These are phyloP conservation scores for Clarkia xantiana DNA, from an alignment of 345 rosid genomes.

Conservation along the genomic window DNA sequence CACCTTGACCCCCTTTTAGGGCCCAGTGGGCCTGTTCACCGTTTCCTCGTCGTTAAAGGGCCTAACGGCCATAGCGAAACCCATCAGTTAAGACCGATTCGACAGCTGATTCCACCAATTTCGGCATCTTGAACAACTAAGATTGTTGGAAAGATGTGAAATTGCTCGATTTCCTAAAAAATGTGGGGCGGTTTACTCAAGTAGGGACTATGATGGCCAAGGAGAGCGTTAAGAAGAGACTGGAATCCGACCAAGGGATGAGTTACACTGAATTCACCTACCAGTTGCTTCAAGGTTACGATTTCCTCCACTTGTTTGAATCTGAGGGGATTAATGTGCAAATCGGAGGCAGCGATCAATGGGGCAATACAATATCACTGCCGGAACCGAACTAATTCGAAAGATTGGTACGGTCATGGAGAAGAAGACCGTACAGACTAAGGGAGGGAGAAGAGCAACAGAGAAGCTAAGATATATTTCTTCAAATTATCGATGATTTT, in stretches of 20 bases:
- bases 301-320: conserved; percentile 52
- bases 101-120: too few species aligned
- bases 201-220: conserved; percentile 78
- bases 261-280: conserved; percentile 87
- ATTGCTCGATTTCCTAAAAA: conserved; percentile 65
- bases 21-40: too few species aligned
- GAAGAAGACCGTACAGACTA: too few species aligned
- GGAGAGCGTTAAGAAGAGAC: conserved; percentile 86
- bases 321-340: conserved; percentile 72
- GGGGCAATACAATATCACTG: conserved; percentile 92
- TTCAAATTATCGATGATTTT: too few species aligned
- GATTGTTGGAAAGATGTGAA: conserved; percentile 92
- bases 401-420: too few species aligned
- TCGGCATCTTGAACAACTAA: conserved; percentile 56
- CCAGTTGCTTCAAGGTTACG: conserved; percentile 88
- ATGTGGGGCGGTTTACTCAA: conserved; percentile 71
- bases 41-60: too few species aligned
- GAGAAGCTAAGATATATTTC: too few species aligned
- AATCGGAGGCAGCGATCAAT: conserved; percentile 96
- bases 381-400: conserved; percentile 80
- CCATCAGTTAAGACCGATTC: too few species aligned
- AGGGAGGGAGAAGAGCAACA: too few species aligned
- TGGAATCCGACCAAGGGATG: conserved; percentile 91
- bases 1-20: too few species aligned
- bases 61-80: too few species aligned